Evolutionary conservation across 2,329 filamentous ascomycete genomes (phyloP).

Genomic region (Claviceps spartinae): DNA sequence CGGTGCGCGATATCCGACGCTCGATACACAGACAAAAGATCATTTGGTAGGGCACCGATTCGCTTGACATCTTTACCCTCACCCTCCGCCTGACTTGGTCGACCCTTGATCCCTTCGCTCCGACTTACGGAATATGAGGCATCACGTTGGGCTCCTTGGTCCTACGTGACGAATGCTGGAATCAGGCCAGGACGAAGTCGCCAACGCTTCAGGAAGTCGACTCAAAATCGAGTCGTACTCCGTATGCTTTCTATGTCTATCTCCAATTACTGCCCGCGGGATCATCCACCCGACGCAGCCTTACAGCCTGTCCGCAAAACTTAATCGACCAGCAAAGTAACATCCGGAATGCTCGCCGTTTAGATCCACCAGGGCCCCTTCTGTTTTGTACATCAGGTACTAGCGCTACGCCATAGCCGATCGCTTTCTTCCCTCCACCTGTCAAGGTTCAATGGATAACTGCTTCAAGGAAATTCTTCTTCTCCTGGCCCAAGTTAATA

Average conservation of each 20-base stretch:
- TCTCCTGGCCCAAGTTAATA: neutral
- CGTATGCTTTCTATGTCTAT: neutral
- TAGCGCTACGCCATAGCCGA: neutral
- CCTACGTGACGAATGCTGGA: neutral
- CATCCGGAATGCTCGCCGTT: conserved; percentile 17
- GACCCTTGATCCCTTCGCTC: neutral
- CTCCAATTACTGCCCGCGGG: neutral
- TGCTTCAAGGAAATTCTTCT: neutral
- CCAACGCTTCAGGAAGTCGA: too few species aligned
- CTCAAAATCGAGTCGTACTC: neutral
- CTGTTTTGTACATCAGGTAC: neutral
- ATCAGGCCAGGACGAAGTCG: neutral
- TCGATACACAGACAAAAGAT: neutral
- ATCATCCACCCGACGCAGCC: conserved; percentile 6
- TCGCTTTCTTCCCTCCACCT: neutral
- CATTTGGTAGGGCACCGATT: neutral
- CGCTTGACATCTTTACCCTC: neutral
- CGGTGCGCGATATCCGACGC: neutral
- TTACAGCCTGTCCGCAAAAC: conserved; percentile 10
- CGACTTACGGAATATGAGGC: neutral
- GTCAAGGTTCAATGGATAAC: neutral
- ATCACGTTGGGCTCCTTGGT: neutral
- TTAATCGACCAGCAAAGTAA: conserved; percentile 13
- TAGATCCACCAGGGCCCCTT: conserved; percentile 8
- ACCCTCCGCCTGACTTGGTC: neutral